Evolutionary conservation across 1,284 basidiomycete species (phyloP).

Genomic region (Leccinum pallidistipes): DNA sequence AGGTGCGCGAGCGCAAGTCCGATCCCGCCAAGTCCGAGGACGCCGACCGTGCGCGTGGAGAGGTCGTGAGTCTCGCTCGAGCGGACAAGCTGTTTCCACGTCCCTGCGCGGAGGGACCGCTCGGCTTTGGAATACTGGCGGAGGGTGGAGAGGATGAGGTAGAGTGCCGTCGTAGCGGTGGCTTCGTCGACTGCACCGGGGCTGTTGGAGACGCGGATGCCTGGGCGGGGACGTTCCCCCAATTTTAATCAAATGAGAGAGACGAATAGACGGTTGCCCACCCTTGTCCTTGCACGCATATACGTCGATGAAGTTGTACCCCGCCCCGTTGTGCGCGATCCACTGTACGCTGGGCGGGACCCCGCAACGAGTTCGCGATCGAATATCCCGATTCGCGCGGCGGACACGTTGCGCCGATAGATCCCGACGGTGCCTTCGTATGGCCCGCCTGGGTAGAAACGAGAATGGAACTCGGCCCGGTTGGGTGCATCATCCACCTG

Average conservation of each 20-base stretch:
- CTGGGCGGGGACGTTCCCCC: constrained; percentile 37
- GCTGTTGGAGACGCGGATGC: constrained; percentile 89
- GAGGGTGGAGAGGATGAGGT: constrained; percentile 78
- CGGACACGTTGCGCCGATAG: constrained; percentile 73
- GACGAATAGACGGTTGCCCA: constrained; percentile 24
- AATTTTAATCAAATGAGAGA: neutral
- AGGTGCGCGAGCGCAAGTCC: constrained; percentile 70
- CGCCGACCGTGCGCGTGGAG: constrained; percentile 76
- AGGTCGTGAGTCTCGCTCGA: constrained; percentile 64
- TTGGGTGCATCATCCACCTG: constrained; percentile 50
- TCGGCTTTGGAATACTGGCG: constrained; percentile 79
- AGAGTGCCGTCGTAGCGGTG: constrained; percentile 87
- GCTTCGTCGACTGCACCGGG: constrained; percentile 90
- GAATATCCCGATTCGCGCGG: constrained; percentile 71
- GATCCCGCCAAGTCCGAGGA: constrained; percentile 90
- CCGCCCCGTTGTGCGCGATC: constrained; percentile 89
- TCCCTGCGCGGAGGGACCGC: constrained; percentile 49
- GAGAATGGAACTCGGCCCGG: constrained; percentile 68
- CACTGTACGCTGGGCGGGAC: constrained; percentile 69
- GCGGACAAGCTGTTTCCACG: constrained; percentile 21
- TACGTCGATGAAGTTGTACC: constrained; percentile 84
- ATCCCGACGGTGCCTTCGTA: constrained; percentile 78
- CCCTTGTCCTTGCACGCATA: constrained; percentile 70
- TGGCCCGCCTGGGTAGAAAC: constrained; percentile 64
- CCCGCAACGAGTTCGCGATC: constrained; percentile 71